phyloP scores from a whole-genome alignment of 1,284 basidiomycete genomes.

The Mycena citricolor region DNA sequence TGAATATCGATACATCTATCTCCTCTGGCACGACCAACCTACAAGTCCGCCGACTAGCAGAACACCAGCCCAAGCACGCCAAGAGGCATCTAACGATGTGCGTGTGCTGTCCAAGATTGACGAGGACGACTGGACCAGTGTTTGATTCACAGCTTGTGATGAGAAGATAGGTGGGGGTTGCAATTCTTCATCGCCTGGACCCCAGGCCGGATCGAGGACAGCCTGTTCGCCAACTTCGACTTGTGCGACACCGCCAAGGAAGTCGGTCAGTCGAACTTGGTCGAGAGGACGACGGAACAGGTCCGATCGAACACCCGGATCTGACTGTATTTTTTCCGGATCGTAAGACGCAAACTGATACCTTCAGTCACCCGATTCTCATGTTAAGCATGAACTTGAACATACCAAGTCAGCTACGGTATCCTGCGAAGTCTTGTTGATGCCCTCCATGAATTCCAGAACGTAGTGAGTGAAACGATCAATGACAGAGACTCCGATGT shows the following conservation, averaged over 20 bases:
- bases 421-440: slow-evolving; percentile 85
- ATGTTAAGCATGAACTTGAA: slow-evolving; percentile 12
- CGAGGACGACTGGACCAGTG: no score
- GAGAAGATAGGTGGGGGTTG: no score
- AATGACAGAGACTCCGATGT: slow-evolving; percentile 94
- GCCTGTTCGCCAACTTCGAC: slow-evolving; percentile 53
- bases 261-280: slow-evolving; percentile 86
- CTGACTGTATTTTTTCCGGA: slow-evolving; percentile 73
- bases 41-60: no score
- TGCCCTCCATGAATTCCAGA: slow-evolving; percentile 87
- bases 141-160: no score
- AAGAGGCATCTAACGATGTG: no score
- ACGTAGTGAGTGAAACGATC: slow-evolving; percentile 94
- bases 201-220: no score
- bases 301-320: slow-evolving; percentile 85
- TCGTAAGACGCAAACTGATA: slow-evolving; percentile 81
- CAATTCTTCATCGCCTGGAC: no score
- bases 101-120: no score
- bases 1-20: no score
- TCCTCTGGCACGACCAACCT: no score
- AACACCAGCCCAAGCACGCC: no score
- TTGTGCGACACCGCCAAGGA: slow-evolving; percentile 90
- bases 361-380: slow-evolving; percentile 4
- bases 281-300: slow-evolving; percentile 73
- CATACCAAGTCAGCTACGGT: slow-evolving; percentile 86